Base-by-base conservation (phyloP, 2,329 filamentous ascomycete species). In the Xylariomycetidae sp. region DNA sequence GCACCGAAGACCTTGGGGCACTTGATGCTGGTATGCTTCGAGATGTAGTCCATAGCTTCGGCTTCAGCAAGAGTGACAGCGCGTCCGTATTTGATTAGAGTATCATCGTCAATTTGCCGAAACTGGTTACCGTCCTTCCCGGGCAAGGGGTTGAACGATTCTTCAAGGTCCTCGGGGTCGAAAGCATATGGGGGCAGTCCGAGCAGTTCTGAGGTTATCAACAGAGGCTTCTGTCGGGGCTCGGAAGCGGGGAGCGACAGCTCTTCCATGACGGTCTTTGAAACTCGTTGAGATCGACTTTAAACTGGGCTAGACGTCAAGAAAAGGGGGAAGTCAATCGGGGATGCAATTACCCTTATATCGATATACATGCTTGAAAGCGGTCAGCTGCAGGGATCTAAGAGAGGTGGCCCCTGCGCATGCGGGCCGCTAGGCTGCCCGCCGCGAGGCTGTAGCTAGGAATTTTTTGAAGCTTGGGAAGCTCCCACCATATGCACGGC, bases 391-490 rank as follows among this genome's bases (percentile, higher is more conserved):
- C n/a, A n/a, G n/a, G n/a, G n/a, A n/a, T n/a, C n/a, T n/a, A 25
- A 6, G 6, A 7, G 12, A 12, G 12, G 29, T 31, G 29, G 19
- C 17, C 29, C 17, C 19, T 20, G 29, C 19, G 18, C 24, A 6
- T 12, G n/a, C 24, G 12, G 8, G 20, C 20, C 20, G 20, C 12
- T 23, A 23, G 20, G 20, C 17, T 31, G 29, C n/a, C 27, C 18
- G 6, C 15, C 18, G 42, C 56, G 57, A 66, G 64, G 63, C 64
- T 64, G 58, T 63, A 63, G 37, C 15, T 19, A 28, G 61, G 60
- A 67, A 61, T 67, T 68, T 68, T 68, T 65, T 63, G 63, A 61
- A 66, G 64, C 63, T 66, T 56, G 46, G 50, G 52, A 51, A 63
- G 60, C 54, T 56, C 48, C 49, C 47, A 37, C 9, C 19, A 32